Percentiles rank a stretch among this genome's conserved stretches.
These are phyloP conservation scores for Boletus pseudopeckii DNA, from an alignment of 768 basidiomycete genomes.

Conservation along the genomic window DNA sequence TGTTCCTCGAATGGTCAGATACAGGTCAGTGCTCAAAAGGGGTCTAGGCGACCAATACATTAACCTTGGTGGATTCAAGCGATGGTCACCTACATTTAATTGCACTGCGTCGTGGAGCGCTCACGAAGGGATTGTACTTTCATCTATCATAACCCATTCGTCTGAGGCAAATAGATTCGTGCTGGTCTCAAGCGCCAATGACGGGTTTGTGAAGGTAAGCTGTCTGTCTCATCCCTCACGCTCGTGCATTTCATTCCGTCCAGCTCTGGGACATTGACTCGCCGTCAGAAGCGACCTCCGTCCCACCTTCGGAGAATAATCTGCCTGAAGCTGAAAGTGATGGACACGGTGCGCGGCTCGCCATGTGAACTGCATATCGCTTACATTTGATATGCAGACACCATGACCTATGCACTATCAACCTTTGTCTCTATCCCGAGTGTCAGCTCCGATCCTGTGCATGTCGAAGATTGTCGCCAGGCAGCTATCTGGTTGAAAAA, in stretches of 20 bases:
- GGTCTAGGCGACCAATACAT: not conserved
- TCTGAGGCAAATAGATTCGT: conserved; percentile 21
- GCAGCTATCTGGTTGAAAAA: conserved; percentile 92
- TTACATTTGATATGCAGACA: conserved; percentile 42
- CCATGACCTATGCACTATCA: conserved; percentile 73
- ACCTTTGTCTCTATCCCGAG: conserved; percentile 88
- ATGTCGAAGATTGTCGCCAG: conserved; percentile 88
- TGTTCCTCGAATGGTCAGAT: conserved; percentile 66
- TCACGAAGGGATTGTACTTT: conserved; percentile 80
- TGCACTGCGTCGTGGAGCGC: conserved; percentile 80
- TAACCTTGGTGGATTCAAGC: conserved; percentile 36
- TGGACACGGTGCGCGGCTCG: conserved; percentile 16
- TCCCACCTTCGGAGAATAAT: not conserved
- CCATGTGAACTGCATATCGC: not conserved
- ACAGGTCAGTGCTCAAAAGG: conserved; percentile 43
- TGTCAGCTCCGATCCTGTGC: conserved; percentile 62
- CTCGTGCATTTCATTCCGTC: not conserved
- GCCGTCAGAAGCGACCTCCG: conserved; percentile 8
- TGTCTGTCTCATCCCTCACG: not conserved
- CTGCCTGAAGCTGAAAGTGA: conserved; percentile 16
- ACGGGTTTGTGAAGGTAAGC: conserved; percentile 76
- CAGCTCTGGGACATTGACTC: conserved; percentile 55
- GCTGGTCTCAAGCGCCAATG: conserved; percentile 80
- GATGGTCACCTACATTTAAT: conserved; percentile 83
- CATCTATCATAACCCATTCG: conserved; percentile 58